Percentiles rank a stretch among this genome's conserved stretches.
Evolutionary conservation across 345 rosid species (phyloP).

Genomic region (Hirschfeldia incana): DNA sequence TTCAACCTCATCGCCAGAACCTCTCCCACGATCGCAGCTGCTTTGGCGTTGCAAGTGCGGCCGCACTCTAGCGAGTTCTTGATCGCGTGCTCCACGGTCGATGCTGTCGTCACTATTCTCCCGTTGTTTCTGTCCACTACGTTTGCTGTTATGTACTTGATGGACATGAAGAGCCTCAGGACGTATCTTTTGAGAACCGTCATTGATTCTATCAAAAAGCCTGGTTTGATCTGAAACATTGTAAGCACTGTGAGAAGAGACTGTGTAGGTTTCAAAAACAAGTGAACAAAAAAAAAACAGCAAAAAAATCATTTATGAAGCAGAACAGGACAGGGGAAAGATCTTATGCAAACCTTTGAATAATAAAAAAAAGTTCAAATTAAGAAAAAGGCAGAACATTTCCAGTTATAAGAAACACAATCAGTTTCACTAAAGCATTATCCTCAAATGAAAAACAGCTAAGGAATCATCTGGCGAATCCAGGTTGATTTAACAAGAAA

Average conservation of each 20-base stretch:
- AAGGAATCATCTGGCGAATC: too few species aligned
- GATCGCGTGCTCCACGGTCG: conserved; percentile 76
- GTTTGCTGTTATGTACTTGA: conserved; percentile 78
- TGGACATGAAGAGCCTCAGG: conserved; percentile 64
- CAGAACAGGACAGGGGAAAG: background rate
- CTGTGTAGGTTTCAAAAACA: background rate
- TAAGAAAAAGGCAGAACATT: too few species aligned
- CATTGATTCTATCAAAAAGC: conserved; percentile 40
- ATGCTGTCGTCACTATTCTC: conserved; percentile 65
- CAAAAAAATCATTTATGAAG: background rate
- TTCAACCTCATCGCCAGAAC: conserved; percentile 81
- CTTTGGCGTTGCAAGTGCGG: conserved; percentile 78
- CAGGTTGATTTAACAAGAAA: too few species aligned
- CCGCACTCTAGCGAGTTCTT: conserved; percentile 75
- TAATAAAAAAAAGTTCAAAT: too few species aligned
- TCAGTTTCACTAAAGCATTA: too few species aligned
- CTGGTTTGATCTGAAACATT: conserved; percentile 13
- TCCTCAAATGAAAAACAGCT: too few species aligned
- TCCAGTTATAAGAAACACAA: too few species aligned
- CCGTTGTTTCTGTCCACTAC: conserved; percentile 85
- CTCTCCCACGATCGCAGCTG: conserved; percentile 74
- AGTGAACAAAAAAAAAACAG: background rate
- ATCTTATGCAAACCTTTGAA: background rate
- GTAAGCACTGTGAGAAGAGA: background rate
- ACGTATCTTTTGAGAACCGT: conserved; percentile 67